phyloP scores from a whole-genome alignment of 1,139 yeast species.

The Wickerhamomyces sp. region DNA sequence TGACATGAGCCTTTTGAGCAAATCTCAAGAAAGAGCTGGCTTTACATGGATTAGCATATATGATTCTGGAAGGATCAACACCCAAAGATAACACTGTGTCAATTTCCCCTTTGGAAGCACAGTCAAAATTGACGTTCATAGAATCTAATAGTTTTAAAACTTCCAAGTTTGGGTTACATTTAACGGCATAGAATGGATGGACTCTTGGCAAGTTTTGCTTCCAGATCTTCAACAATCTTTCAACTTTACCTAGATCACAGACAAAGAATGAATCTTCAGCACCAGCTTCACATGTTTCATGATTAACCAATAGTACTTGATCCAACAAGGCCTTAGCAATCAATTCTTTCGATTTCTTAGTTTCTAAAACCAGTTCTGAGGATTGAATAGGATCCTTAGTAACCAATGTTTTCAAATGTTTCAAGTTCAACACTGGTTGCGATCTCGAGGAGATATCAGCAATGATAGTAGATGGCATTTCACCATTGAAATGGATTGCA shows the following conservation, averaged over 20 bases:
- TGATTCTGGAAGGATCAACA: slow-evolving; percentile 59
- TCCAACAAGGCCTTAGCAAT: slow-evolving; percentile 40
- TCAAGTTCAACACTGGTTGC: slow-evolving; percentile 5
- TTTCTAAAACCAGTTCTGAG: slow-evolving; percentile 9
- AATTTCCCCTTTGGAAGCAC: slow-evolving; percentile 89
- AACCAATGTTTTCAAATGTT: slow-evolving; percentile 7
- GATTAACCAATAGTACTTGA: slow-evolving; percentile 47
- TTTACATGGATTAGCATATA: slow-evolving; percentile 95
- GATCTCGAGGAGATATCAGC: slow-evolving; percentile 2
- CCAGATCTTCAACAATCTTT: slow-evolving; percentile 63
- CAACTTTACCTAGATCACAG: slow-evolving; percentile 75
- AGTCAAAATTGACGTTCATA: slow-evolving; percentile 80
- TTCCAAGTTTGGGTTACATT: slow-evolving; percentile 75
- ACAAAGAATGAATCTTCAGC: slow-evolving; percentile 87
- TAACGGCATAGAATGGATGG: slow-evolving; percentile 86
- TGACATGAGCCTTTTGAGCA: slow-evolving; percentile 53
- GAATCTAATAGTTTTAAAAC: slow-evolving; percentile 55
- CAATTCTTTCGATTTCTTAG: slow-evolving; percentile 17
- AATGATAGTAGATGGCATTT: background rate
- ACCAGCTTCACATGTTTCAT: slow-evolving; percentile 63
- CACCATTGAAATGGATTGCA: slow-evolving; percentile 3
- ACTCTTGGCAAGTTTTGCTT: slow-evolving; percentile 59
- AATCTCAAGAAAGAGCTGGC: slow-evolving; percentile 74
- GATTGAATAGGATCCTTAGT: background rate
- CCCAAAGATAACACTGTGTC: slow-evolving; percentile 60